phyloP scores from a whole-genome alignment of 805 yeast genomes.

The Ogataea chonburiensis region DNA sequence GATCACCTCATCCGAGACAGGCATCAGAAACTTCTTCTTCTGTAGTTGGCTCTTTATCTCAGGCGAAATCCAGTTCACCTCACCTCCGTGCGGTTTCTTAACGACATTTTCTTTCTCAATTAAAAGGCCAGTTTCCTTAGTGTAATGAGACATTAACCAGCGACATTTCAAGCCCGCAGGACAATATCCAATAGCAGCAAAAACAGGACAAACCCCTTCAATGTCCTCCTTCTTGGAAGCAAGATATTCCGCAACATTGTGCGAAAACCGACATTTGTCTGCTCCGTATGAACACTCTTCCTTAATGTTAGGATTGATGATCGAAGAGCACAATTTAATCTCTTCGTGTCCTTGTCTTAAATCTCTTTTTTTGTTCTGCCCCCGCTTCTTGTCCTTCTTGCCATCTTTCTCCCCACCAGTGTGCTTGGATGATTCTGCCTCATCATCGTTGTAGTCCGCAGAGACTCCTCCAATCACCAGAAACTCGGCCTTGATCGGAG shows the following conservation, averaged over 20 bases:
- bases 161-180: slow-evolving; percentile 92
- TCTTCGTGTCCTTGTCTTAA: slow-evolving; percentile 65
- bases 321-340: slow-evolving; percentile 62
- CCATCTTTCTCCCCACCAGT: slow-evolving; percentile 33
- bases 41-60: slow-evolving; percentile 49
- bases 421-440: slow-evolving; percentile 46
- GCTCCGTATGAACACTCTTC: slow-evolving; percentile 62
- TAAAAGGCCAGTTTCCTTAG: slow-evolving; percentile 44
- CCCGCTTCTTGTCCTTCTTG: slow-evolving; percentile 43
- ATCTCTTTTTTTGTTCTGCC: slow-evolving; percentile 51
- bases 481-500: slow-evolving; percentile 73
- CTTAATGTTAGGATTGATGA: slow-evolving; percentile 51
- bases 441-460: slow-evolving; percentile 41
- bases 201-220: slow-evolving; percentile 83
- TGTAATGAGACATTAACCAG: slow-evolving; percentile 75
- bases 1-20: slow-evolving; percentile 54
- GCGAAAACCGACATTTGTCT: slow-evolving; percentile 71
- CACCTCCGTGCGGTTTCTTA: slow-evolving; percentile 38
- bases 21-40: slow-evolving; percentile 61
- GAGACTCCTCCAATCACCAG: slow-evolving; percentile 37
- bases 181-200: slow-evolving; percentile 77
- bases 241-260: slow-evolving; percentile 67
- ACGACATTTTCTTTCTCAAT: slow-evolving; percentile 42
- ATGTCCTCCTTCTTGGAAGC: slow-evolving; percentile 67
- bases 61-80: slow-evolving; percentile 59